phyloP scores from a whole-genome alignment of 345 rosid genomes.

The Stellera chamaejasme region DNA sequence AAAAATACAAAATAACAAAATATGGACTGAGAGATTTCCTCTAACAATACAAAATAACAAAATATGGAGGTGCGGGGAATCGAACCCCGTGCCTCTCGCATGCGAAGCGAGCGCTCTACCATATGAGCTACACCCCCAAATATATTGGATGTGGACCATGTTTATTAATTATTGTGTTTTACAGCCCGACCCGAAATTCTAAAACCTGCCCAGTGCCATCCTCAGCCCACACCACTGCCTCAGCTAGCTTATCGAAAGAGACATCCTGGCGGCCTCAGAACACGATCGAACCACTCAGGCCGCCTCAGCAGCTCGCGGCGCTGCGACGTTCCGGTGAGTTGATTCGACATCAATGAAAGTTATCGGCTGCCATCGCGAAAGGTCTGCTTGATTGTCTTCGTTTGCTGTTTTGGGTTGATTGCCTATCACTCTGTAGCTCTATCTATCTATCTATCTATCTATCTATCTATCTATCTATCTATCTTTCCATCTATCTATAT shows the following conservation, averaged over 20 bases:
- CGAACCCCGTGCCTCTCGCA: conserved; percentile 99
- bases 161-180: not conserved
- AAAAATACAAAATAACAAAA: not conserved
- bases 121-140: conserved; percentile 81
- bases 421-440: no score
- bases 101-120: conserved; percentile 99
- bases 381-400: no score
- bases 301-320: not conserved
- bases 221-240: not conserved
- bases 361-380: no score
- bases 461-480: no score
- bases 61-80: conserved; percentile 83
- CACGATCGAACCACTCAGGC: not conserved
- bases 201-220: not conserved
- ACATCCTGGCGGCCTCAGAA: not conserved
- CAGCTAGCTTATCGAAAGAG: no score
- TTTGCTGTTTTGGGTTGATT: no score
- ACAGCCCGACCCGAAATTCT: not conserved
- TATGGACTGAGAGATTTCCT: conserved; percentile 24
- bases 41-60: not conserved
- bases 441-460: no score
- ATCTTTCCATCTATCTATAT: no score
- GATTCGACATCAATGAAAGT: no score
- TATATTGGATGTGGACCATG: not conserved
- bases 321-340: no score